Conservation (phyloP, 352 stramenopile genomes). For the Pythium biforme region DNA sequence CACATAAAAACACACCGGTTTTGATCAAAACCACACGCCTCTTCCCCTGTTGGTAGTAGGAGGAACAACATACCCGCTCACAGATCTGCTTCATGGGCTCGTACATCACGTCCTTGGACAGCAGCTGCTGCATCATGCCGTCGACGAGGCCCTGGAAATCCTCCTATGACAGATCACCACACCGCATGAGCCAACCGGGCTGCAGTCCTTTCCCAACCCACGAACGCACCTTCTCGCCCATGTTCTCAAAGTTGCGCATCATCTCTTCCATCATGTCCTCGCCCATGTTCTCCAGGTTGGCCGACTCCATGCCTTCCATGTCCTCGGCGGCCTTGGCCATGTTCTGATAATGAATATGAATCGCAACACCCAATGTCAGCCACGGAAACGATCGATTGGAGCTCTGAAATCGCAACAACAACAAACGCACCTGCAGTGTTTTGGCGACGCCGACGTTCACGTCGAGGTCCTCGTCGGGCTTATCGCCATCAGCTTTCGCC, state of each 20-base stretch:
- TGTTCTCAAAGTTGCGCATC: conserved; percentile 95
- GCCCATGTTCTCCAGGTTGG: conserved; percentile 86
- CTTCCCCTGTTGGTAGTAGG: too few relatives aligned
- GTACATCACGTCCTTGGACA: conserved; percentile 99
- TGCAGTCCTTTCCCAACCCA: background rate
- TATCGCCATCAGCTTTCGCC: conserved; percentile 33
- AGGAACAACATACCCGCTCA: conserved; percentile 66
- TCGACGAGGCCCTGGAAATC: conserved; percentile 95
- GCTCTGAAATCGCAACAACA: background rate
- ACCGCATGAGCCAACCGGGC: background rate
- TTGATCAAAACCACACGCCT: background rate
- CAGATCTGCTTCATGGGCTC: conserved; percentile 96
- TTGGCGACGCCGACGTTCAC: conserved; percentile 82
- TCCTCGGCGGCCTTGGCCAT: conserved; percentile 88
- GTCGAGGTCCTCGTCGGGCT: conserved; percentile 57
- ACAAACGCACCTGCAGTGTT: conserved; percentile 61
- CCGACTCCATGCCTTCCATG: conserved; percentile 81
- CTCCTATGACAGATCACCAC: conserved; percentile 31
- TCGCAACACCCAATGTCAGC: background rate
- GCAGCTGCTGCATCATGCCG: conserved; percentile 97
- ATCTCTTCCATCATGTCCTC: conserved; percentile 96
- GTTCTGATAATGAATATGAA: conserved; percentile 40
- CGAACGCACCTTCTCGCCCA: conserved; percentile 88
- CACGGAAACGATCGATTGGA: too few relatives aligned
- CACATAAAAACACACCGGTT: background rate